These are phyloP conservation scores for Pseudocercospora cruenta DNA, from an alignment of 2,329 filamentous ascomycete genomes.

Conservation along the genomic window DNA sequence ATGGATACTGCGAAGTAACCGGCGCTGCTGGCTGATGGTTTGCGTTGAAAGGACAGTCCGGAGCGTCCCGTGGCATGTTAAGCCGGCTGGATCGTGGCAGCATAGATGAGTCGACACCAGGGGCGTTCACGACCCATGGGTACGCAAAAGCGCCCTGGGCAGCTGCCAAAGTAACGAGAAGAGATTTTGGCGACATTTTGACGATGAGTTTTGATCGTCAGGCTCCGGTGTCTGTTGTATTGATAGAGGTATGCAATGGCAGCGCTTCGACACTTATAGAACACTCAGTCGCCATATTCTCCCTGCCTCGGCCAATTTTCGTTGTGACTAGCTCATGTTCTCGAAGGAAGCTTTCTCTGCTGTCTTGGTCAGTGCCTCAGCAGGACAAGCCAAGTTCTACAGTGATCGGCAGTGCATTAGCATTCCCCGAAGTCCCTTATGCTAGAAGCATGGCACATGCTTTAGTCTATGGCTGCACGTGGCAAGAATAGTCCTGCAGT, in stretches of 20 bases:
- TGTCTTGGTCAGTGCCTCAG: constrained; percentile 9
- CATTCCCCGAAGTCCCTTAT: neutral
- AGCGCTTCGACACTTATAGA: neutral
- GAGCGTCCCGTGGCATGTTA: constrained; percentile 24
- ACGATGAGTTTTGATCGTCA: neutral
- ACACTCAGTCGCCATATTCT: neutral
- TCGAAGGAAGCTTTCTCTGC: neutral
- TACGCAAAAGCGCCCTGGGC: constrained; percentile 36
- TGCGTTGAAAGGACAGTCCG: constrained; percentile 42
- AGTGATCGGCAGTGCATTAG: constrained; percentile 11
- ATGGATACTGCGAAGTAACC: constrained; percentile 41
- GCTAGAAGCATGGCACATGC: neutral
- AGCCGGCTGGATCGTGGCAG: constrained; percentile 23
- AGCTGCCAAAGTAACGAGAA: constrained; percentile 17
- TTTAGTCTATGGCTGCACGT: neutral
- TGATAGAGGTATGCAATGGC: neutral
- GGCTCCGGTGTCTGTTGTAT: neutral
- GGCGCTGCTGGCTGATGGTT: constrained; percentile 42
- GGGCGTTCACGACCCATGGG: constrained; percentile 42
- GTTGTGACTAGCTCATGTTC: neutral
- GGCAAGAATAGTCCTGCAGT: neutral
- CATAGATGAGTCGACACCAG: constrained; percentile 42
- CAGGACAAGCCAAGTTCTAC: neutral
- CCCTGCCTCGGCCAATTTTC: neutral
- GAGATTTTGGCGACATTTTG: constrained; percentile 17